phyloP scores from a whole-genome alignment of 305 asterid genomes.

The Rubia tinctorum region DNA sequence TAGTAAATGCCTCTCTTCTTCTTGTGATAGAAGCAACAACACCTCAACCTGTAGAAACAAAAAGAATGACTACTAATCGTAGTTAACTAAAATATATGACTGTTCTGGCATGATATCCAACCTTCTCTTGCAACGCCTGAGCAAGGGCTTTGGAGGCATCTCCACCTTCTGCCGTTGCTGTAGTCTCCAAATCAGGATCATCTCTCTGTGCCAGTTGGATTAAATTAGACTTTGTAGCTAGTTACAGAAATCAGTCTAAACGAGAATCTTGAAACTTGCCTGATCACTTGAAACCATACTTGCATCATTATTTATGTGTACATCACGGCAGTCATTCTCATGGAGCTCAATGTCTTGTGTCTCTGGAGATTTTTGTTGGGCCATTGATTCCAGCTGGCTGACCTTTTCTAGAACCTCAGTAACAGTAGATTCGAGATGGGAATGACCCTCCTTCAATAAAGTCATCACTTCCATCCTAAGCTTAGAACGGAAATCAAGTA shows the following conservation, averaged over 20 bases:
- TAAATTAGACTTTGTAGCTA: slow-evolving; percentile 12
- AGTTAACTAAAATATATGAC: slow-evolving; percentile 15
- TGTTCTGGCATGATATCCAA: slow-evolving; percentile 26
- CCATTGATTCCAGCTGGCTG: slow-evolving; percentile 41
- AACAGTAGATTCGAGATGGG: slow-evolving; percentile 53
- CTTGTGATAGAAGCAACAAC: slow-evolving; percentile 81
- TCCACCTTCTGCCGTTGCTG: slow-evolving; percentile 31
- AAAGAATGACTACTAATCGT: slow-evolving; percentile 14
- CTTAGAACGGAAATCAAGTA: slow-evolving; percentile 51
- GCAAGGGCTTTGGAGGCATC: slow-evolving; percentile 66
- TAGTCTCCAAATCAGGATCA: slow-evolving; percentile 33
- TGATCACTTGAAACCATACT: slow-evolving; percentile 31
- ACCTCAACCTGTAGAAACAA: slow-evolving; percentile 52
- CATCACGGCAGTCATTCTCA: slow-evolving; percentile 73
- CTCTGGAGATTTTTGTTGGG: slow-evolving; percentile 37
- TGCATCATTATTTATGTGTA: slow-evolving; percentile 53
- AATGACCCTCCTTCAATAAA: slow-evolving; percentile 70
- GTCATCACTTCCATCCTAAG: slow-evolving; percentile 40
- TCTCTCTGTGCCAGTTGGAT: slow-evolving; percentile 38
- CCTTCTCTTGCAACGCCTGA: slow-evolving; percentile 95
- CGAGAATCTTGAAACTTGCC: slow-evolving; percentile 32
- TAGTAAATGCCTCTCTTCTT: slow-evolving; percentile 82
- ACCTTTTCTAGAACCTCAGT: slow-evolving; percentile 57
- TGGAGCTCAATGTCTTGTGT: slow-evolving; percentile 36
- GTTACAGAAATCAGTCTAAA: background rate